A percentile compares a stretch with the other conserved stretches of the same genome.
phyloP scores from a whole-genome alignment of 2,329 filamentous ascomycete species.

The Penicillium sp. region DNA sequence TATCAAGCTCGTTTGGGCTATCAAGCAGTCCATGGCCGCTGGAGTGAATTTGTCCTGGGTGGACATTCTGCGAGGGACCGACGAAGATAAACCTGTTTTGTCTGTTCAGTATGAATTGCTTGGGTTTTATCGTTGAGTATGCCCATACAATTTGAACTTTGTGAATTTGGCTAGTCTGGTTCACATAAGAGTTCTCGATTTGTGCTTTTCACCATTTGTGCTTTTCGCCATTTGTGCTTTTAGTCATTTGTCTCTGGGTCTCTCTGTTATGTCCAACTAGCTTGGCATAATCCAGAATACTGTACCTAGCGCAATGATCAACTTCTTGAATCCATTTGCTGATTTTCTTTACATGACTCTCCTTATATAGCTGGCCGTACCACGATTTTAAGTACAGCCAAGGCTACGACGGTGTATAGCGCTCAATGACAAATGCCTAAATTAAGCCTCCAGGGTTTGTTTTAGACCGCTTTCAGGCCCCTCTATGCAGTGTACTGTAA shows the following conservation, averaged over 20 bases:
- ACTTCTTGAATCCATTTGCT: not conserved
- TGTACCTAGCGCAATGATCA: not conserved
- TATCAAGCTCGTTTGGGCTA: not conserved
- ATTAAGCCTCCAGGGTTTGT: too few species aligned
- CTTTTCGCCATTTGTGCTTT: too few species aligned
- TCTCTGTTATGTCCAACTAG: not conserved
- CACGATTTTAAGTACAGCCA: too few species aligned
- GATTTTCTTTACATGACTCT: not conserved
- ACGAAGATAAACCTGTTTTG: fast-evolving
- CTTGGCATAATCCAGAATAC: not conserved
- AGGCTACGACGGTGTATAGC: too few species aligned
- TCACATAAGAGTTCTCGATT: too few species aligned
- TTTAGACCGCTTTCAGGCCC: too few species aligned
- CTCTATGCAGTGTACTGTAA: too few species aligned
- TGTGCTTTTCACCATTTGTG: too few species aligned
- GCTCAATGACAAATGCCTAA: too few species aligned
- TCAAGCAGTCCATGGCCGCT: too few species aligned
- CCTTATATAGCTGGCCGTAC: too few species aligned
- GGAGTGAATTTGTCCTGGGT: not conserved
- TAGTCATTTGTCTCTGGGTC: not conserved
- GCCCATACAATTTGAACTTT: not conserved
- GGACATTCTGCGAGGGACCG: not conserved
- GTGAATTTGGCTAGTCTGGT: not conserved
- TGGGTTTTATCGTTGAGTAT: not conserved
- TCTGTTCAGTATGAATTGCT: not conserved